These are phyloP conservation scores for Lunularia cruciata DNA, from an alignment of 225 moss, liverwort and hornwort genomes.

Conservation along the genomic window DNA sequence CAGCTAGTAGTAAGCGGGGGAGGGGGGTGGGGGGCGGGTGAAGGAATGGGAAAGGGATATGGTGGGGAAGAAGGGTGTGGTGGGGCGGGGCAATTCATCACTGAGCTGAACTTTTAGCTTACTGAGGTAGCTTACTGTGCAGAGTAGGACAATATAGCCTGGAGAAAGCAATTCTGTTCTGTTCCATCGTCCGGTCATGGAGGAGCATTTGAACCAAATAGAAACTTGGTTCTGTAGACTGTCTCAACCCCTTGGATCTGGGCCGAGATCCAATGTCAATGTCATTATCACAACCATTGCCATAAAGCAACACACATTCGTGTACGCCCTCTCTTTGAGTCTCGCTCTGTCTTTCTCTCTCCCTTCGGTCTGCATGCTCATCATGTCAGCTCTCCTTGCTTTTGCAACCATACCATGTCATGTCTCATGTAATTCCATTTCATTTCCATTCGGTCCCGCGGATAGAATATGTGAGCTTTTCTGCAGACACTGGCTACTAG, in stretches of 20 bases:
- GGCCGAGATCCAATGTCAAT: conserved; percentile 30
- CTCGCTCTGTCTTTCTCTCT: no score
- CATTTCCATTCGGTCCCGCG: no score
- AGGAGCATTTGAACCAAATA: conserved; percentile 22
- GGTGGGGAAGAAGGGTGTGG: not conserved
- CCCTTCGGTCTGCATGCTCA: no score
- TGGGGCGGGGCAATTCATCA: conserved; percentile 31
- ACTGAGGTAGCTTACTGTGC: conserved; percentile 35
- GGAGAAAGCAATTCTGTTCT: conserved; percentile 31
- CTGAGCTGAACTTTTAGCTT: conserved; percentile 25
- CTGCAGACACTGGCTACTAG: no score
- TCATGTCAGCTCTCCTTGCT: no score
- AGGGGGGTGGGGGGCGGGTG: conserved; percentile 1
- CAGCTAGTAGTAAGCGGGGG: conserved; percentile 11
- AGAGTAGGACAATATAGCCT: conserved; percentile 34
- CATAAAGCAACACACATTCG: conserved; percentile 47
- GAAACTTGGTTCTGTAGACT: conserved; percentile 31
- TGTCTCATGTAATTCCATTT: no score
- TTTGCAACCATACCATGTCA: no score
- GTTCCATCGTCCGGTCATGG: conserved; percentile 28
- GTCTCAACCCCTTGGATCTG: conserved; percentile 24
- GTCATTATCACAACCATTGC: conserved; percentile 47
- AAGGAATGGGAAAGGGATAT: not conserved
- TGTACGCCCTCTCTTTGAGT: conserved; percentile 11
- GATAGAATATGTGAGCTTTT: no score